These are phyloP conservation scores for Neofusicoccum sp. DNA, from an alignment of 2,329 filamentous ascomycete genomes.

Conservation along the genomic window DNA sequence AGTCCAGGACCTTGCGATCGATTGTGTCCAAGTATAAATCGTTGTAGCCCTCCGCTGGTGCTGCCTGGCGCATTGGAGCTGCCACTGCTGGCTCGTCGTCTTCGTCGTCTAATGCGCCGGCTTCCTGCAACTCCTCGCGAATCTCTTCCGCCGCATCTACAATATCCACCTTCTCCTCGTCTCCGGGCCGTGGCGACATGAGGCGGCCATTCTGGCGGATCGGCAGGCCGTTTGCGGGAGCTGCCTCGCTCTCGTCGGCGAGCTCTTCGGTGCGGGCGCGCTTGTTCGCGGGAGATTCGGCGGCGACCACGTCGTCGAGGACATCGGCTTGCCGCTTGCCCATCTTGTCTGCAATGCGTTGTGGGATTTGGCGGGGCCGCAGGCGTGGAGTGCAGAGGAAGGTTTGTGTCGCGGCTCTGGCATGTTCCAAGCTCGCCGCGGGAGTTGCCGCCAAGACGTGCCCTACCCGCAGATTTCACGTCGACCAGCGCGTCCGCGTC, in stretches of 20 bases:
- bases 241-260: constrained; percentile 29
- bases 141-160: constrained; percentile 35
- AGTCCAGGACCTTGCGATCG: constrained; percentile 87
- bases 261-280: constrained; percentile 46
- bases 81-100: constrained; percentile 39
- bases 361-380: not conserved
- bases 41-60: constrained; percentile 82
- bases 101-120: constrained; percentile 31
- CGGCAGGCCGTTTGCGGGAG: constrained; percentile 22
- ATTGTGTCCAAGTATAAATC: constrained; percentile 98
- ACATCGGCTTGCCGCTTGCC: constrained; percentile 48
- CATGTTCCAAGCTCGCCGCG: constrained; percentile 18
- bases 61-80: constrained; percentile 66
- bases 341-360: constrained; percentile 31
- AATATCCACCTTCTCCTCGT: constrained; percentile 33
- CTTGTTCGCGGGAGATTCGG: constrained; percentile 49
- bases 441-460: constrained; percentile 22
- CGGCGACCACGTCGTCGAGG: constrained; percentile 41
- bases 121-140: constrained; percentile 38
- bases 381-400: not conserved
- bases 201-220: constrained; percentile 13
- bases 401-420: not conserved
- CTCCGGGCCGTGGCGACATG: constrained; percentile 10
- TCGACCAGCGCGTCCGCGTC: constrained; percentile 16
- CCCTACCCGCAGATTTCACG: constrained; percentile 18